phyloP scores from a whole-genome alignment of 306 rosid genomes.

The Argentina anserina region DNA sequence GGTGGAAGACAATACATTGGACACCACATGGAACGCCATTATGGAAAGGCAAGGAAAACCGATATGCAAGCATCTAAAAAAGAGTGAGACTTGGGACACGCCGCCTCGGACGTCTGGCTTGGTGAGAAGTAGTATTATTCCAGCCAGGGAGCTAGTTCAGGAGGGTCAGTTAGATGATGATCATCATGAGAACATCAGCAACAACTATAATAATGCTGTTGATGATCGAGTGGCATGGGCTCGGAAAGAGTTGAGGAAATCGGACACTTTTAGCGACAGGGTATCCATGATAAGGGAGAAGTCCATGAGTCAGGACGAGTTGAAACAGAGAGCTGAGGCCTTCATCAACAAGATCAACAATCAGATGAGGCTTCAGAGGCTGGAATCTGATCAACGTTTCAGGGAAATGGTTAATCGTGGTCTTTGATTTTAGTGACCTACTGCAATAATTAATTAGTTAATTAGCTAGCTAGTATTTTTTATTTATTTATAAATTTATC shows the following conservation, averaged over 20 bases:
- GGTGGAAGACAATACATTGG: constrained; percentile 38
- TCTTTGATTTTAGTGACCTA: constrained; percentile 9
- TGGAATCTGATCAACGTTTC: constrained; percentile 69
- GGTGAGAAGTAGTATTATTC: constrained; percentile 23
- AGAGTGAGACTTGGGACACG: constrained; percentile 47
- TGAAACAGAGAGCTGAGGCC: constrained; percentile 57
- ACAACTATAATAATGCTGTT: background rate
- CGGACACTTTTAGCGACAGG: constrained; percentile 62
- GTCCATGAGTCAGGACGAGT: constrained; percentile 68
- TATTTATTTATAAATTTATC: background rate
- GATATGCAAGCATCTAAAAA: constrained; percentile 30
- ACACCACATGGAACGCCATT: constrained; percentile 54
- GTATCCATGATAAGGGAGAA: constrained; percentile 53
- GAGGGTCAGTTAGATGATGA: background rate
- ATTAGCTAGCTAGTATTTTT: background rate
- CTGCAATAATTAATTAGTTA: background rate
- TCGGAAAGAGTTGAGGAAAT: constrained; percentile 51
- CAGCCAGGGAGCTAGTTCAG: constrained; percentile 17
- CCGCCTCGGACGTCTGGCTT: constrained; percentile 21
- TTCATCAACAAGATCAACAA: constrained; percentile 57
- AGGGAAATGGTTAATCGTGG: constrained; percentile 44
- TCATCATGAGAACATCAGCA: background rate
- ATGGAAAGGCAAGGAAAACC: constrained; percentile 40
- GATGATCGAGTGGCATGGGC: constrained; percentile 66
- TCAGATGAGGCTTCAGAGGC: constrained; percentile 66